phyloP scores from a whole-genome alignment of 1,284 basidiomycete genomes.

The Mycena sp. region DNA sequence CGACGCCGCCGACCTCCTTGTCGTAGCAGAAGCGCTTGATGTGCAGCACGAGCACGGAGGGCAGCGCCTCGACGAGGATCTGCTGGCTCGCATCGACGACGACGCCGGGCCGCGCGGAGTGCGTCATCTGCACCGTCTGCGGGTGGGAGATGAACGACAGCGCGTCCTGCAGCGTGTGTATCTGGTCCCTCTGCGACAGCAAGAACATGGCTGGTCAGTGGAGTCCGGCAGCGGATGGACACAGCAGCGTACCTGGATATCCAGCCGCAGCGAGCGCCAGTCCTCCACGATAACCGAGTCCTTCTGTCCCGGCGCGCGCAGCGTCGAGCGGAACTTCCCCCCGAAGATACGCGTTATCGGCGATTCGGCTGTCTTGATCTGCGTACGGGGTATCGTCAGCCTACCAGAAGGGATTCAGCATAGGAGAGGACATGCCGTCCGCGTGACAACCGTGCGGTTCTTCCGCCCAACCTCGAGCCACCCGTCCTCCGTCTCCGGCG shows the following conservation, averaged over 20 bases:
- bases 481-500: slow-evolving; percentile 62
- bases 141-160: slow-evolving; percentile 83
- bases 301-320: slow-evolving; percentile 83
- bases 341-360: slow-evolving; percentile 95
- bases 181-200: slow-evolving; percentile 67
- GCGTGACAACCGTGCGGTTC: slow-evolving; percentile 86
- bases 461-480: slow-evolving; percentile 96
- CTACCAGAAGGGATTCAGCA: not conserved
- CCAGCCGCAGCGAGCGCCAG: slow-evolving; percentile 89
- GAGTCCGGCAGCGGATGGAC: not conserved
- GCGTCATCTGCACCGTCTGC: slow-evolving; percentile 83
- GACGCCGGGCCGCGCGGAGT: slow-evolving; percentile 62
- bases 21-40: slow-evolving; percentile 96
- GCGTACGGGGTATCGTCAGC: not conserved
- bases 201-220: not conserved
- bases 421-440: slow-evolving; percentile 64
- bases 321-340: slow-evolving; percentile 90
- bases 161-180: slow-evolving; percentile 87
- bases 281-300: slow-evolving; percentile 94
- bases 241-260: slow-evolving; percentile 73
- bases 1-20: slow-evolving; percentile 78
- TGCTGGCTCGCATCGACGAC: slow-evolving; percentile 88
- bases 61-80: slow-evolving; percentile 87
- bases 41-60: slow-evolving; percentile 89
- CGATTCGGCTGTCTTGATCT: slow-evolving; percentile 86